These are phyloP conservation scores for Solanum pinnatisectum DNA, from an alignment of 257 asterid species.

Conservation along the genomic window DNA sequence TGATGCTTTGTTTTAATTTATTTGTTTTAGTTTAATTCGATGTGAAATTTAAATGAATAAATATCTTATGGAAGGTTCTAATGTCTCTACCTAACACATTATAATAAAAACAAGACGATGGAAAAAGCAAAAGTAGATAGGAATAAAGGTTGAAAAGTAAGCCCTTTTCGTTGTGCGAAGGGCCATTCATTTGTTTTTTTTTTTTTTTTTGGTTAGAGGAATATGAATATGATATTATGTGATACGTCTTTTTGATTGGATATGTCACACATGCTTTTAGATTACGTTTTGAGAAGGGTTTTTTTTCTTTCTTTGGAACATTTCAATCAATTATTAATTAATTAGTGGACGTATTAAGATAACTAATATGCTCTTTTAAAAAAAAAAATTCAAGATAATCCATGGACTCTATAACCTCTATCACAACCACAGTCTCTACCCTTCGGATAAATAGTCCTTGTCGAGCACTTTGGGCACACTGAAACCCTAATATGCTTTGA, in stretches of 20 bases:
- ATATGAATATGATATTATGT: not conserved
- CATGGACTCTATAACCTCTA: too few species aligned
- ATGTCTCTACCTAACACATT: constrained; percentile 61
- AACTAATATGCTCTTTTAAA: not conserved
- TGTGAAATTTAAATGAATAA: not conserved
- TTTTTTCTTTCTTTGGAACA: not conserved
- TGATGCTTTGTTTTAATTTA: too few species aligned
- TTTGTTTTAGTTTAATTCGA: too few species aligned
- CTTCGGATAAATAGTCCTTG: too few species aligned
- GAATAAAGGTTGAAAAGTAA: constrained; percentile 3
- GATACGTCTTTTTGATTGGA: not conserved
- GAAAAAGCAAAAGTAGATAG: not conserved
- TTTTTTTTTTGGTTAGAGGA: not conserved
- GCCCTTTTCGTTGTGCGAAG: constrained; percentile 31
- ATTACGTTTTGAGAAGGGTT: not conserved
- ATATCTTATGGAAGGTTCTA: constrained; percentile 54
- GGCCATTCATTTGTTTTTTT: constrained; percentile 9
- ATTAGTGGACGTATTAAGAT: not conserved
- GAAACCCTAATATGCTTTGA: not conserved
- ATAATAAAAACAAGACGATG: not conserved
- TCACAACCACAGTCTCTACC: too few species aligned
- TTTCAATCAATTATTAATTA: not conserved
- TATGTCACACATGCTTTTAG: not conserved
- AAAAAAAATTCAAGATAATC: too few species aligned
- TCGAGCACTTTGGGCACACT: too few species aligned